Base-by-base conservation (phyloP, 1,284 basidiomycete genomes). In the Pseudozyma tsukubaensis region DNA sequence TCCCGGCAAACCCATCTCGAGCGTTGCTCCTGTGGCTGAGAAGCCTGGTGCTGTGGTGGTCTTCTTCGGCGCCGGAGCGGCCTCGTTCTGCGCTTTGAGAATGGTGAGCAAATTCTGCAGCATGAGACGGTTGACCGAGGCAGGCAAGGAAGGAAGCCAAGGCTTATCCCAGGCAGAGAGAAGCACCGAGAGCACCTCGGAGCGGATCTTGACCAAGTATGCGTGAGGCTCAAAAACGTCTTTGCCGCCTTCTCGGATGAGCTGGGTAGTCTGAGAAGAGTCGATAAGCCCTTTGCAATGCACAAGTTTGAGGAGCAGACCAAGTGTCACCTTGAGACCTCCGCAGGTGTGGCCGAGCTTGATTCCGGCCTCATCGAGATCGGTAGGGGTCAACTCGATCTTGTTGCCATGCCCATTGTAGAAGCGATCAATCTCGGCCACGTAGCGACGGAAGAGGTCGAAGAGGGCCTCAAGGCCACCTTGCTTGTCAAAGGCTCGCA, bases 231-330 rank as follows among this genome's bases (percentile, higher is more conserved):
- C 91, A 76, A 96, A 97, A 83, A 63, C 64, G 19, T 72, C 76
- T 11, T 53, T 56, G 32, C 70, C 59, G 19, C 60, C 69, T 4
- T 73, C 62, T 19, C 70, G 60, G 40, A 62, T 54, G 19, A 93
- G 88, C 19, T 92, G 86, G 3, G 88, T 84, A 0, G 94, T 96
- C 84, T 98, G 94, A 1, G 90, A 88, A 12, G 93, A 92, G 66
- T 97, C 94, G 60, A 94, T 88, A 24, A 97, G 87, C 13, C 92
- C 89, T 76, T 92, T 92, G 35, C 92, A 89, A 1, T 91, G 91
- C 32, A 93, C 88, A 50, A 98, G 87, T 9, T 91, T 90, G 61
- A 90, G 88, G 35, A 98, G 86, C 37, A 97, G 86, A 71, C 92
- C 89, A 24, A 97, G 87, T 0, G 91, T 90, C 44, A 94, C 90